phyloP scores from a whole-genome alignment of 768 basidiomycete species.

The Calocera cornea region DNA sequence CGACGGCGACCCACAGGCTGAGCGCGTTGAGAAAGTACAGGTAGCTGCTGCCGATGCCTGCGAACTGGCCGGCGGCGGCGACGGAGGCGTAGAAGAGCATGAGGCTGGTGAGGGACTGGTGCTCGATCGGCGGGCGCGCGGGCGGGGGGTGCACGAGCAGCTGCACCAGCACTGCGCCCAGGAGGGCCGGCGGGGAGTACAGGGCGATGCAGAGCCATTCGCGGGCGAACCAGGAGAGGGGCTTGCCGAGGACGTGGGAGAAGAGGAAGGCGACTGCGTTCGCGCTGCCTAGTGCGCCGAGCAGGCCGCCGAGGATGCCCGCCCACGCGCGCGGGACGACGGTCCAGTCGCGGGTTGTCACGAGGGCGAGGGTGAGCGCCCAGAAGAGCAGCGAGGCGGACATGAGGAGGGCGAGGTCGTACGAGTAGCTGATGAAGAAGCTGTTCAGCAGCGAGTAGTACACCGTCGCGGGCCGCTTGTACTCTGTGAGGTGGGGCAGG shows the following conservation, averaged over 20 bases:
- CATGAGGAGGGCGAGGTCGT: slow-evolving; percentile 49
- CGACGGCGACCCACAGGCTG: slow-evolving; percentile 44
- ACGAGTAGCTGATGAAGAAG: slow-evolving; percentile 57
- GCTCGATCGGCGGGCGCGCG: slow-evolving; percentile 41
- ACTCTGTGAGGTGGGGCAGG: slow-evolving; percentile 46
- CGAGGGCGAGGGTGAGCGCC: slow-evolving; percentile 11
- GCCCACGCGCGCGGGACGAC: slow-evolving; percentile 27
- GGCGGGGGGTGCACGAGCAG: slow-evolving; percentile 29
- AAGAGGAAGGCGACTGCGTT: slow-evolving; percentile 64
- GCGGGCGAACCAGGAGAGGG: slow-evolving; percentile 75
- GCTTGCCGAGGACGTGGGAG: slow-evolving; percentile 43
- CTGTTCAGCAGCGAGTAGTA: slow-evolving; percentile 61
- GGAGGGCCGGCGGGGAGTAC: slow-evolving; percentile 60
- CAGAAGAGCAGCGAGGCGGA: slow-evolving; percentile 39
- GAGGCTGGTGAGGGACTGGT: slow-evolving; percentile 43
- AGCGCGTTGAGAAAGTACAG: slow-evolving; percentile 51
- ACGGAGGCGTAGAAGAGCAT: slow-evolving; percentile 44
- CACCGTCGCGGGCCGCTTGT: slow-evolving; percentile 46
- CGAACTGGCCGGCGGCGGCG: slow-evolving; percentile 44
- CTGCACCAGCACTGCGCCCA: slow-evolving; percentile 37
- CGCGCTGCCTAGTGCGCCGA: slow-evolving; percentile 47
- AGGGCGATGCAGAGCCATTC: slow-evolving; percentile 51
- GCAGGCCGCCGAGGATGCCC: slow-evolving; percentile 38
- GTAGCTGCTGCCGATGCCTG: slow-evolving; percentile 62
- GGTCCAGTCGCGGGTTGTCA: slow-evolving; percentile 11